These are phyloP conservation scores for Hortaea sp. DNA, from an alignment of 2,329 filamentous ascomycete genomes.

Conservation along the genomic window DNA sequence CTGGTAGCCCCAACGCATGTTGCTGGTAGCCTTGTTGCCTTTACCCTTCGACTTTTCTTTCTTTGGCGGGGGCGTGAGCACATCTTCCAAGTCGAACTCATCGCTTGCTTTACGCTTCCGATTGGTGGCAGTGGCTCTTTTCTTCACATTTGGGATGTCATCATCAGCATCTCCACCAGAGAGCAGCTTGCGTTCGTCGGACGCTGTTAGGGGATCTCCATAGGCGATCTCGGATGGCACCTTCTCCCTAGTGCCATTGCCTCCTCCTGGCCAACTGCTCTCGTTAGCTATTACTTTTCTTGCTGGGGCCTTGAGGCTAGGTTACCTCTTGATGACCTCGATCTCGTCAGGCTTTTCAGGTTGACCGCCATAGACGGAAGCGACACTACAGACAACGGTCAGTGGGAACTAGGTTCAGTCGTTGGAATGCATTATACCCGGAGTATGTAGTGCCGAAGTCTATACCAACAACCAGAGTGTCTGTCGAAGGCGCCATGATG, in stretches of 20 bases:
- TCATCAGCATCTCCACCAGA: neutral
- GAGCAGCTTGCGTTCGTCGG: neutral
- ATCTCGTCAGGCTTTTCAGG: constrained; percentile 52
- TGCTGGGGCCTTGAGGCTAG: no score
- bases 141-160: no score
- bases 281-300: neutral
- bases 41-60: no score
- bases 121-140: no score
- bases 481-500: constrained; percentile 17
- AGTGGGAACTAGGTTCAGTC: neutral
- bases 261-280: constrained; percentile 58
- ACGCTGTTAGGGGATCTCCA: constrained; percentile 16
- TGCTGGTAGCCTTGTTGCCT: neutral
- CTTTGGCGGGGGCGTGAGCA: no score
- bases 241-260: constrained; percentile 74
- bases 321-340: constrained; percentile 59
- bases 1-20: constrained; percentile 65
- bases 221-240: constrained; percentile 65
- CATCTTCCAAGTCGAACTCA: no score
- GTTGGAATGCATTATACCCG: constrained; percentile 29
- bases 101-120: no score
- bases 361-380: constrained; percentile 30
- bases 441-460: constrained; percentile 76
- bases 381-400: constrained; percentile 32
- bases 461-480: constrained; percentile 62